These are phyloP conservation scores for Fusarium sambucinum DNA, from an alignment of 2,329 filamentous ascomycete species.

Conservation along the genomic window DNA sequence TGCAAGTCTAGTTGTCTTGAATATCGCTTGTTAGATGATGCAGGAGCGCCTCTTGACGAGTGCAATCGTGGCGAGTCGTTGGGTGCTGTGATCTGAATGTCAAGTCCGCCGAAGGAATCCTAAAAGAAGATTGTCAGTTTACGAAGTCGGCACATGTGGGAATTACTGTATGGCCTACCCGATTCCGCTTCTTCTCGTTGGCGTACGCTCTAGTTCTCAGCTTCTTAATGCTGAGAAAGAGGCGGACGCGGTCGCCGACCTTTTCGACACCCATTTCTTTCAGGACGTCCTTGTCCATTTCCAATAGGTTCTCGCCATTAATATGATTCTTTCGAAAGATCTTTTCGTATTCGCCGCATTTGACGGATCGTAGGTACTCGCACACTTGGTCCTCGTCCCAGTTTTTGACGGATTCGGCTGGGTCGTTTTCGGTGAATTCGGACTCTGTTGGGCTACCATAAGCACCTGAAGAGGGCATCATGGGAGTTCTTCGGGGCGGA, in stretches of 20 bases:
- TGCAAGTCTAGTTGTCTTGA: slow-evolving; percentile 70
- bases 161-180: slow-evolving; percentile 67
- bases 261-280: slow-evolving; percentile 99
- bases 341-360: slow-evolving; percentile 93
- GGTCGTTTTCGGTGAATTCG: slow-evolving; percentile 88
- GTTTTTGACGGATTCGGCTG: slow-evolving; percentile 79
- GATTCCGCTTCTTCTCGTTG: slow-evolving; percentile 84
- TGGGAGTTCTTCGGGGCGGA: slow-evolving; percentile 64
- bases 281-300: slow-evolving; percentile 95
- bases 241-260: slow-evolving; percentile 92
- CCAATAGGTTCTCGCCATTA: slow-evolving; percentile 94
- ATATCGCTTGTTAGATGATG: slow-evolving; percentile 68
- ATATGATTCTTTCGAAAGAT: slow-evolving; percentile 94
- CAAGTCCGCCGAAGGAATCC: slow-evolving; percentile 87
- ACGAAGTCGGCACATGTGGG: not conserved
- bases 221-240: slow-evolving; percentile 88
- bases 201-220: slow-evolving; percentile 80
- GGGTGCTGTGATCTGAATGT: slow-evolving; percentile 65
- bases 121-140: slow-evolving; percentile 52
- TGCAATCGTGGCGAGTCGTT: slow-evolving; percentile 66
- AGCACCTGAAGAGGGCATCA: slow-evolving; percentile 61
- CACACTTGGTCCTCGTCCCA: slow-evolving; percentile 95
- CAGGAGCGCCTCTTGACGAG: slow-evolving; percentile 65
- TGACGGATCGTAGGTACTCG: slow-evolving; percentile 90
- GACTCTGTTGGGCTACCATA: slow-evolving; percentile 91